These are phyloP conservation scores for Colletotrichum magnum DNA, from an alignment of 2,329 filamentous ascomycete genomes.

Conservation along the genomic window DNA sequence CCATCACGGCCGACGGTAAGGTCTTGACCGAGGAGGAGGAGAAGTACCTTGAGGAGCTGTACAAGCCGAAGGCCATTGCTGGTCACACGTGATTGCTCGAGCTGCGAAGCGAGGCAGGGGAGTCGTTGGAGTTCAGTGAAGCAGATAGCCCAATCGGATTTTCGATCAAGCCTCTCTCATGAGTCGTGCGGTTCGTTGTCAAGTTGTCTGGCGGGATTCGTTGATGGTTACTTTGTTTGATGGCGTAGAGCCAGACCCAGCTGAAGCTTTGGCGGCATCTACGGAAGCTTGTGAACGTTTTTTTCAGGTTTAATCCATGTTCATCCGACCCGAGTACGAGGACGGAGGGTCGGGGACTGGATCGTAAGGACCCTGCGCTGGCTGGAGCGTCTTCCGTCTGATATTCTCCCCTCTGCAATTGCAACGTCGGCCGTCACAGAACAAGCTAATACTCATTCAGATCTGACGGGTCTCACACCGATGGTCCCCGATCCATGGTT, in stretches of 20 bases:
- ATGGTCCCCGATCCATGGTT: background rate
- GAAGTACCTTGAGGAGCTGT: constrained; percentile 73
- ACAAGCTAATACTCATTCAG: background rate
- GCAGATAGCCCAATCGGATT: background rate
- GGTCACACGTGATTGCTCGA: constrained; percentile 19
- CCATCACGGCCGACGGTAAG: constrained; percentile 61
- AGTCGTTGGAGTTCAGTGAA: background rate
- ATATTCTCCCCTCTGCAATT: background rate
- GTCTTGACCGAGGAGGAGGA: constrained; percentile 71
- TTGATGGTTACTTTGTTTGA: background rate
- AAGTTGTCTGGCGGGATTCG: background rate
- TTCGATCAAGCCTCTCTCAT: background rate
- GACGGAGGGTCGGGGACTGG: background rate
- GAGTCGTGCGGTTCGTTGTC: constrained; percentile 8
- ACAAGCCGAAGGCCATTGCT: constrained; percentile 64
- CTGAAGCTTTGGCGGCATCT: background rate
- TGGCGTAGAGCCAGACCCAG: background rate
- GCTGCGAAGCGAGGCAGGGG: background rate
- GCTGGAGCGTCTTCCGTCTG: constrained; percentile 23
- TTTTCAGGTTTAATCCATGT: background rate
- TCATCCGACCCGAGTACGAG: constrained; percentile 26
- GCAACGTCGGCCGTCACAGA: constrained; percentile 19
- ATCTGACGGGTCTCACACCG: background rate
- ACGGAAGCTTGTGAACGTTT: background rate
- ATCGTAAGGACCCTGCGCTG: background rate